Evolutionary conservation across 768 basidiomycete species (phyloP).

Genomic region (Suillus plorans): DNA sequence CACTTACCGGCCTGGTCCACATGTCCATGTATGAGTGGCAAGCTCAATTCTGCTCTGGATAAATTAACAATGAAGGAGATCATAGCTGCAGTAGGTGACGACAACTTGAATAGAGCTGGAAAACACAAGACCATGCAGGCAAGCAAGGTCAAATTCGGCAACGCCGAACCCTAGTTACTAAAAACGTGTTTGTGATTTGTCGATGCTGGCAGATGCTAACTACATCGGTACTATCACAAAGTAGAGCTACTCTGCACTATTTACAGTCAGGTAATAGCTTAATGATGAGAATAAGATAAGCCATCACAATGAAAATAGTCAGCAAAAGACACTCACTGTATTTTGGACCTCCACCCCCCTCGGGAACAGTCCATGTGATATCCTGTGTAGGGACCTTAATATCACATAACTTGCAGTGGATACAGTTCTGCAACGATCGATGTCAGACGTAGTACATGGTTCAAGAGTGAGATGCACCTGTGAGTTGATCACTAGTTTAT

Average conservation of each 20-base stretch:
- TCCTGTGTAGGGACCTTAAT: conserved; percentile 97
- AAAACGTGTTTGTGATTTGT: neutral
- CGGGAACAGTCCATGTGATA: conserved; percentile 95
- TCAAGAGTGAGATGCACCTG: conserved; percentile 54
- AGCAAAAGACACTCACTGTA: conserved; percentile 61
- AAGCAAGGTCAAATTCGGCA: no score
- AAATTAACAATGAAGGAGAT: no score
- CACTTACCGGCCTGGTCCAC: conserved; percentile 96
- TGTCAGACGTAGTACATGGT: neutral
- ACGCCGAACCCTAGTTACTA: neutral
- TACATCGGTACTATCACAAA: neutral
- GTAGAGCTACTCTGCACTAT: neutral
- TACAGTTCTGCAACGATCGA: conserved; percentile 64
- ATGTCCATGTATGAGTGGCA: conserved; percentile 93
- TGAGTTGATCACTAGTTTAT: conserved; percentile 93
- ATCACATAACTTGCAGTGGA: conserved; percentile 94
- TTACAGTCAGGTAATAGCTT: neutral
- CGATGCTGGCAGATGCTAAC: neutral
- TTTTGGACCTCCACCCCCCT: conserved; percentile 95
- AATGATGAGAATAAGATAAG: neutral
- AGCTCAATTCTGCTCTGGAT: no score
- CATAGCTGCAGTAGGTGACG: no score
- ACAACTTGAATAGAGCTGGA: no score
- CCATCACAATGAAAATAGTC: neutral
- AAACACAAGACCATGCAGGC: no score